Percentiles rank a stretch among this genome's conserved stretches.
These are phyloP conservation scores for Metarhizium anisopliae DNA, from an alignment of 2,329 filamentous ascomycete genomes.

Conservation along the genomic window DNA sequence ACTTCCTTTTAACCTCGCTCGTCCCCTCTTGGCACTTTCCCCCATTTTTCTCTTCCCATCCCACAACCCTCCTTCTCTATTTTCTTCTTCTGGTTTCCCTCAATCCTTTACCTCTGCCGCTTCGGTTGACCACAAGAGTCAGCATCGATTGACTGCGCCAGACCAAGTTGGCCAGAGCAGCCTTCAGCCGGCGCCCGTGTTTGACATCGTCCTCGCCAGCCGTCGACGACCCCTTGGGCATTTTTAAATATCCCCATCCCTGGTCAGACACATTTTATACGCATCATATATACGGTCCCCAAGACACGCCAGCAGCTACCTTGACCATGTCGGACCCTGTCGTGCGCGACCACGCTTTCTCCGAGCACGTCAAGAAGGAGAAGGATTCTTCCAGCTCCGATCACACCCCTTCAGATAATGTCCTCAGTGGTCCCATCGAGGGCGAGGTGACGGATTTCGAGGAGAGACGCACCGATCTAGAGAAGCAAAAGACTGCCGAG, in stretches of 20 bases:
- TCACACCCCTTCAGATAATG: conserved; percentile 13
- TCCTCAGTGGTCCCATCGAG: conserved; percentile 17
- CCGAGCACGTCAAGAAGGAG: conserved; percentile 1
- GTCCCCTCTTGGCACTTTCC: not conserved
- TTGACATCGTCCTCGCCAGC: too few species aligned
- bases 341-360: conserved; percentile 4
- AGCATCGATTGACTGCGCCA: not conserved
- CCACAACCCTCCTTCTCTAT: not conserved
- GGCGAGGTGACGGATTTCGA: conserved; percentile 30
- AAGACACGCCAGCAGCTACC: not conserved
- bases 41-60: not conserved
- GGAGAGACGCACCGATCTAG: conserved; percentile 28
- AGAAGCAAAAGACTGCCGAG: conserved; percentile 36
- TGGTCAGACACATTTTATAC: not conserved
- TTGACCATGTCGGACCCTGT: conserved; percentile 3
- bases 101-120: not conserved
- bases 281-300: not conserved
- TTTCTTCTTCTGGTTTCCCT: not conserved
- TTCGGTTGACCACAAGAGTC: not conserved
- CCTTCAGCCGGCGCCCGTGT: not conserved
- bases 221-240: not conserved
- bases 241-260: not conserved
- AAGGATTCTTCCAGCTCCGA: conserved; percentile 6
- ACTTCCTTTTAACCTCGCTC: not conserved
- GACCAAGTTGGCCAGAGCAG: not conserved